Evolutionary conservation across 345 rosid genomes (phyloP), one percentile per base, ranked within the genome.

Genomic region (Lumnitzera racemosa): DNA sequence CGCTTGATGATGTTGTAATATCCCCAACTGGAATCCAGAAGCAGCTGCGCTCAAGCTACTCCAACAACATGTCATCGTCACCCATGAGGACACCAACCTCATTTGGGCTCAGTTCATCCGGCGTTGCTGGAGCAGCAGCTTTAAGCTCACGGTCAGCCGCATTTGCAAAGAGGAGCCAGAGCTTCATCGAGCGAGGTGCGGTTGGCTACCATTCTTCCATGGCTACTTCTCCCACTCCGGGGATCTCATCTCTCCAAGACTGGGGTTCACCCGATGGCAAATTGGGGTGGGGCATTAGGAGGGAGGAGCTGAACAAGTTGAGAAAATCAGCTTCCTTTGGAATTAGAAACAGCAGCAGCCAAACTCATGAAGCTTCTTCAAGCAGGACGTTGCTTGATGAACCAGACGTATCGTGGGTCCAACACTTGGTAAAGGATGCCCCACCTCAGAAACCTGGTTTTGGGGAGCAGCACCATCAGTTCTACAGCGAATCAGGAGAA

Each of bases 261-360:
- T 90, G 96, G 96, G 87, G 85, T 15, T 88, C 91, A 7, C 80
- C 91, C 11, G 85, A 79, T 66, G 97, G 96, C 0, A 90, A 88
- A 69, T 59, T 90, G 53, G 91, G 88, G 73, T 88, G 96, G 96
- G 83, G 84, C 11, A 64, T 90, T 50, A 81, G 84, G 48, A 86
- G 82, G 57, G 91, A 81, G 17, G 96, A 90, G 76, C 83, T 88
- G 24, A 83, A 78, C 55, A 84, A 82, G 74, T 80, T 85, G 9
- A 68, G 86, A n/a, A 80, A 83, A 56, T 84, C 86, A 12, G 80
- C 89, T 27, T 90, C 97, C 46, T 83, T 82, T 49, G 88, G 82
- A 46, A 57, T 76, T 13, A 68, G 86, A 58, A 75, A 74, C 46
- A 79, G 77, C 29, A 64, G 76, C 56, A 68, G 62, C 68, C 70